Base-by-base conservation (phyloP, 129 eudicot species). In the Flaveria robusta region DNA sequence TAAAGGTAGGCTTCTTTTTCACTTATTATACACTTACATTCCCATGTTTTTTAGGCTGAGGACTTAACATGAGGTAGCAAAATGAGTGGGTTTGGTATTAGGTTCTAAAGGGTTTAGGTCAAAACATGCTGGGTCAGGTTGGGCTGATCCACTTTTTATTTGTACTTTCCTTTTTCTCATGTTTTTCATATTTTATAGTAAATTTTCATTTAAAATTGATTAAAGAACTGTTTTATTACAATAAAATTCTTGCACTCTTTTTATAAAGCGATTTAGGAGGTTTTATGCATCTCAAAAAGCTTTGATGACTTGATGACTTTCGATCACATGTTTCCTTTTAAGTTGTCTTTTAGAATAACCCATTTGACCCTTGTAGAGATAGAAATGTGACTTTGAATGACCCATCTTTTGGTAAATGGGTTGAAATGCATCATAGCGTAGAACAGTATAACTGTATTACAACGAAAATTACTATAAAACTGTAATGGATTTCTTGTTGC, bases 1-100 rank as follows among this genome's bases (percentile, higher is more conserved):
- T 95, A 27, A 91, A 87, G 98, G 98, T 89, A 70, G 42, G 45
- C 9, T 69, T 74, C 42, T 75, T 68, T 83, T 20, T 9, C 31
- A 63, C 68, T 6, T 29, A 29, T 13, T 27, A 62, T 29, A 27
- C 27, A 56, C 20, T 58, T 22, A 15, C 41, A 39, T 7, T 72
- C 20, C 52, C 37, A 10, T 34, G 31, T 9, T 22, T 72, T 54
- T 19, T 50, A 6, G 43, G 19, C 18, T 24, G 27, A 15, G 58
- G 49, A 19, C 62, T 65, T 59, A 23, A 59, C 8, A 4, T 8
- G 13, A 20, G 15, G 29, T 22, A 56, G 1, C 63, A 56, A 22
- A n/a, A n/a, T n/a, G 60, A 11, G 60, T 54, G 64, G 16, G 29
- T 20, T 20, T 56, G 14, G 64, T 56, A 20, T 56, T 4, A 56